A percentile compares a stretch with the other conserved stretches of the same genome.
Evolutionary conservation across 2,329 filamentous ascomycete genomes (phyloP).

Genomic region (Colletotrichum sp.): DNA sequence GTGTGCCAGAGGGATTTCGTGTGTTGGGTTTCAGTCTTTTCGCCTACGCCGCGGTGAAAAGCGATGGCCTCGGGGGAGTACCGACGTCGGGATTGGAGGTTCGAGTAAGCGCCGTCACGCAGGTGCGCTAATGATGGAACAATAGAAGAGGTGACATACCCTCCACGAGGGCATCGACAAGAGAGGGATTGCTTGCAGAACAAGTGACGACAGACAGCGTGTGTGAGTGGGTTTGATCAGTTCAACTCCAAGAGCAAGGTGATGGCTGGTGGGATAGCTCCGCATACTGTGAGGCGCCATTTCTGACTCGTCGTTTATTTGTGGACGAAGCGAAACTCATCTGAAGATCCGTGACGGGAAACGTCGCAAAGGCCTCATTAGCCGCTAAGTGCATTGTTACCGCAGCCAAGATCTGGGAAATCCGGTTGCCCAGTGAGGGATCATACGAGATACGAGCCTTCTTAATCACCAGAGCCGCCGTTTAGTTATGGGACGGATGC

Average conservation of each 20-base stretch:
- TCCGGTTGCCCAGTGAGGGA: background rate
- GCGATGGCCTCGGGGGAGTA: background rate
- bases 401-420: background rate
- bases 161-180: background rate
- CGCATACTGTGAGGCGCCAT: background rate
- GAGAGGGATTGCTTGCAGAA: background rate
- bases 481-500: background rate
- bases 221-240: background rate
- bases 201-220: background rate
- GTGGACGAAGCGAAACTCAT: conserved; percentile 17
- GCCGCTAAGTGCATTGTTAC: background rate
- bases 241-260: background rate
- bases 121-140: background rate
- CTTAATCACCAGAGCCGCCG: background rate
- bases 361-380: background rate
- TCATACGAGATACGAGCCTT: background rate
- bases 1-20: conserved; percentile 16
- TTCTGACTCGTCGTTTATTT: conserved; percentile 13
- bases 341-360: conserved; percentile 15
- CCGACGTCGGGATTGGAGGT: background rate
- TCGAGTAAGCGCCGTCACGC: background rate
- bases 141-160: background rate
- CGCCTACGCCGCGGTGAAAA: background rate
- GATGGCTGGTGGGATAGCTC: background rate
- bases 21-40: conserved; percentile 6